These are phyloP conservation scores for Venturia oleaginea DNA, from an alignment of 2,329 filamentous ascomycete species.

Conservation along the genomic window DNA sequence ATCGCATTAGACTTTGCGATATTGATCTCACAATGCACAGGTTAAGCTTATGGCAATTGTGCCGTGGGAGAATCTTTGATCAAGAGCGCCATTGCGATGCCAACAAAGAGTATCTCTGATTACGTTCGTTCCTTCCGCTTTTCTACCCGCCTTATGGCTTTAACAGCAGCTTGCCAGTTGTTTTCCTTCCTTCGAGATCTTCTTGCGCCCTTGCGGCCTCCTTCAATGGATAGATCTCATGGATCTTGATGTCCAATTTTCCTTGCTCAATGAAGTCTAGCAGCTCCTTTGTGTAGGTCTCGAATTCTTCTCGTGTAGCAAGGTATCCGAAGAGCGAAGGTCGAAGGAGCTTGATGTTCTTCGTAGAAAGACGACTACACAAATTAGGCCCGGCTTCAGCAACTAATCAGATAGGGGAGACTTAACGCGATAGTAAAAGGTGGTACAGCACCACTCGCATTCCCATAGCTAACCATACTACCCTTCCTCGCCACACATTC, in stretches of 20 bases:
- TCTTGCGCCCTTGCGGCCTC: slow-evolving; percentile 64
- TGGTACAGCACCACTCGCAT: slow-evolving; percentile 70
- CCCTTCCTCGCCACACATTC: slow-evolving; percentile 70
- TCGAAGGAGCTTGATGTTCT: slow-evolving; percentile 70
- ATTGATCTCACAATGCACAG: too few species aligned
- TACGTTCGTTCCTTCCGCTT: neutral
- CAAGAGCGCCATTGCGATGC: too few species aligned
- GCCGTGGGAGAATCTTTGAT: too few species aligned
- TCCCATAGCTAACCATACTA: slow-evolving; percentile 68
- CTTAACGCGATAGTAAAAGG: slow-evolving; percentile 55
- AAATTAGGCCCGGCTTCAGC: neutral
- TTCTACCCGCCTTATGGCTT: slow-evolving; percentile 28
- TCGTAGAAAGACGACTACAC: slow-evolving; percentile 52
- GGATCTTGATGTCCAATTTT: slow-evolving; percentile 62
- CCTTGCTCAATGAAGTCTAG: slow-evolving; percentile 61
- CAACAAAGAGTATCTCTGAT: too few species aligned
- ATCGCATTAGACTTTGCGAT: too few species aligned
- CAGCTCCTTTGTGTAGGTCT: slow-evolving; percentile 61
- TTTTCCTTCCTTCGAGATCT: slow-evolving; percentile 75
- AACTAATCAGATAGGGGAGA: slow-evolving; percentile 14
- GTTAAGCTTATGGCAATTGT: too few species aligned
- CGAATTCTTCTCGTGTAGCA: slow-evolving; percentile 58
- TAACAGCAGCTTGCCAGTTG: slow-evolving; percentile 73
- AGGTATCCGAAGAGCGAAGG: slow-evolving; percentile 66
- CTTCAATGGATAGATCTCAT: slow-evolving; percentile 67